Evolutionary conservation across 768 basidiomycete genomes (phyloP).

Genomic region (Myochromella boudieri): DNA sequence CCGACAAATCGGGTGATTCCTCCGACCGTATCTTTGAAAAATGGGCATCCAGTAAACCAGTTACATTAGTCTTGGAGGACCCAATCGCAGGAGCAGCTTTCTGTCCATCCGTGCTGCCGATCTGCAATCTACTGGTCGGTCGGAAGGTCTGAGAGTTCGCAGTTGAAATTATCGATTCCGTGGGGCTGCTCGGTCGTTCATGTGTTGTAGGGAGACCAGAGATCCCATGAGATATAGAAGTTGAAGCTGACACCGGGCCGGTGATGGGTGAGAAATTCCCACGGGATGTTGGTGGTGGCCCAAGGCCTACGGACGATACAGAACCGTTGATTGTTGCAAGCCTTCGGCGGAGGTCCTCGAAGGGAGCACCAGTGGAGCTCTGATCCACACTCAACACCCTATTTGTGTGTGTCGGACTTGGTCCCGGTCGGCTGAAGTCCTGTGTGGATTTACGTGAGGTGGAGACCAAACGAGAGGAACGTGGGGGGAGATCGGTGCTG

Average conservation of each 20-base stretch:
- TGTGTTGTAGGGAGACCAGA: constrained; percentile 27
- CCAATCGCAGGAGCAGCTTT: constrained; percentile 92
- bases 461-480: constrained; percentile 38
- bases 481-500: constrained; percentile 37
- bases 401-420: constrained; percentile 50
- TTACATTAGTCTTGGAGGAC: constrained; percentile 79
- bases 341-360: constrained; percentile 77
- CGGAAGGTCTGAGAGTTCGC: constrained; percentile 63
- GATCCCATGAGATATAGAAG: constrained; percentile 23
- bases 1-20: constrained; percentile 70
- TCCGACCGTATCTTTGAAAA: constrained; percentile 65
- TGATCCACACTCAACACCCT: constrained; percentile 51
- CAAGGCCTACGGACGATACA: constrained; percentile 55
- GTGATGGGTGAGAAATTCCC: constrained; percentile 38
- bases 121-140: constrained; percentile 60
- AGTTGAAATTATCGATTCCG: constrained; percentile 78
- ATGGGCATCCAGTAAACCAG: constrained; percentile 79
- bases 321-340: constrained; percentile 78
- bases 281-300: constrained; percentile 41
- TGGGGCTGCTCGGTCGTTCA: constrained; percentile 75
- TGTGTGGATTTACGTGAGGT: constrained; percentile 38
- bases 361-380: constrained; percentile 49
- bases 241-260: constrained; percentile 23
- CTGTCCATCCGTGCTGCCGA: constrained; percentile 71
- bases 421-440: constrained; percentile 39